phyloP scores from a whole-genome alignment of 2,329 filamentous ascomycete genomes.

The Claviceps sp. region DNA sequence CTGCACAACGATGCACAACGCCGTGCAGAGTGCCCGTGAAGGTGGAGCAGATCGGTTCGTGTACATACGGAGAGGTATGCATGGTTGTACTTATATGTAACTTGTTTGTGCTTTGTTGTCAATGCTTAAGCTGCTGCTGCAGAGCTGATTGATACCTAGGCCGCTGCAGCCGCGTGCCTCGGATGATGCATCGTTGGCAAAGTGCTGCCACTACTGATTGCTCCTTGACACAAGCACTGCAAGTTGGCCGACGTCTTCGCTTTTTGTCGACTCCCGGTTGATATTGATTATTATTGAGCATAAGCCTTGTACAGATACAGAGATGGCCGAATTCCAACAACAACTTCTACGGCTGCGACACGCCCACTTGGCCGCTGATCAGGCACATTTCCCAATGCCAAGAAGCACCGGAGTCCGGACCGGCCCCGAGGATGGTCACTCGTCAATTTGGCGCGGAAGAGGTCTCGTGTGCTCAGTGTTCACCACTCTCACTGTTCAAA shows the following conservation, averaged over 20 bases:
- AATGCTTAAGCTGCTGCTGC: not conserved
- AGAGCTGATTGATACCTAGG: not conserved
- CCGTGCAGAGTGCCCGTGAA: not conserved
- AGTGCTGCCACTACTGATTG: not conserved
- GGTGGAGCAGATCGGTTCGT: slow-evolving; percentile 4
- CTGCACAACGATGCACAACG: not conserved
- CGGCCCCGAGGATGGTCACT: not conserved
- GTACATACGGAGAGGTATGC: not conserved
- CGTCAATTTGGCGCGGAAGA: not conserved
- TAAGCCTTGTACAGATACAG: too few relatives aligned
- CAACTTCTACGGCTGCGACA: not conserved
- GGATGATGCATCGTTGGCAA: not conserved
- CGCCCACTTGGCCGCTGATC: not conserved
- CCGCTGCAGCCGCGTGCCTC: not conserved
- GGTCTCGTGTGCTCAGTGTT: not conserved
- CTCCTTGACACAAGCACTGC: too few relatives aligned
- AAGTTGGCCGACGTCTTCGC: not conserved
- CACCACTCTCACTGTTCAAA: too few relatives aligned
- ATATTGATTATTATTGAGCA: too few relatives aligned
- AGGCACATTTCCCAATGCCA: not conserved
- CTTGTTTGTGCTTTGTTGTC: not conserved
- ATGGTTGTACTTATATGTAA: too few relatives aligned
- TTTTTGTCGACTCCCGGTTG: not conserved
- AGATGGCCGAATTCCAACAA: too few relatives aligned
- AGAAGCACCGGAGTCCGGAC: not conserved